Evolutionary conservation across 305 asterid genomes (phyloP), one percentile per base, ranked within the genome.

Genomic region (Fraxinus latifolia): DNA sequence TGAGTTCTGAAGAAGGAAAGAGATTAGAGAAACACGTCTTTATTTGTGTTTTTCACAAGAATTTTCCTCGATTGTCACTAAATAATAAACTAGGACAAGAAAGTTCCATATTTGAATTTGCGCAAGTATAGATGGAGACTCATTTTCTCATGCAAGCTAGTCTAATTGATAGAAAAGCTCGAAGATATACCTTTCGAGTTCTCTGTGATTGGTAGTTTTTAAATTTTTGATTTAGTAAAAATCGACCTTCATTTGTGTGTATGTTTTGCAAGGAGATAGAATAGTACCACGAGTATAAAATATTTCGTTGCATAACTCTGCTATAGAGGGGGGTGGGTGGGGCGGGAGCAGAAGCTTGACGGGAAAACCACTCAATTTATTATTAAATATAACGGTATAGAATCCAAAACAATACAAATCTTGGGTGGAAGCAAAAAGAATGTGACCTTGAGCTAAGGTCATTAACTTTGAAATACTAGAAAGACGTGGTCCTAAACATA

Each of bases 371-470:
- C 15, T 27, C 0, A 25, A 65, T 65, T 11, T 25, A 25, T 65
- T 65, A 65, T 25, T 65, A 65, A 23, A 65, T 25, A 65, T 65
- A 27, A 65, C 12, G 33, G 33, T 65, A 65, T 65, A 65, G 6
- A 65, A 23, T 65, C 73, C 73, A 65, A 65, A 65, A 65, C 36
- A 65, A 23, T 14, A 65, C 73, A 65, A 65, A 23, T 65, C 27
- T 82, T 36, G 27, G 14, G 82, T 82, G 82, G 85, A 60, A 82
- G 72, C 53, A n/a, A 67, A 79, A 83, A 79, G 83, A 83, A 88
- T 91, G 86, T 73, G 94, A 91, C 94, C 95, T 89, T 80, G 95
- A 91, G 95, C 83, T 90, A 89, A 90, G 94, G 94, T 88, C 91
- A 88, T 78, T 44, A 82, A 83, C 84, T 76, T 37, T 25, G 65